Evolutionary conservation across 148 eudicot genomes (phyloP).

Genomic region (Diospyros kaki): DNA sequence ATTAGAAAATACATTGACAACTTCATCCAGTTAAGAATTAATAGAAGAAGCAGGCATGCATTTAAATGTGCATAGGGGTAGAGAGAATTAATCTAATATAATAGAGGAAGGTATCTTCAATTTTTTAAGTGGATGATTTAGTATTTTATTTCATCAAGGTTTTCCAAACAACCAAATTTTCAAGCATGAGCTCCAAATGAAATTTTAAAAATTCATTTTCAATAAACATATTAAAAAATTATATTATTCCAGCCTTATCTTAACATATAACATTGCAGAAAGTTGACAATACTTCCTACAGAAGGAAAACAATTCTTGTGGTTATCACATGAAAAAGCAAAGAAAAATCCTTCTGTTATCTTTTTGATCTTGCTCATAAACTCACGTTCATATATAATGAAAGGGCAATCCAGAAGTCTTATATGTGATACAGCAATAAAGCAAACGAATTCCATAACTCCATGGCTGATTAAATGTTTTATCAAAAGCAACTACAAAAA

Average conservation of each 20-base stretch:
- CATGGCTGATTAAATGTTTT: not conserved
- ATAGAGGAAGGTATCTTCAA: too few relatives aligned
- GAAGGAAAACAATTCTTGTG: not conserved
- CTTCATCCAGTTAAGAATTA: not conserved
- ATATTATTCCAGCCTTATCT: not conserved
- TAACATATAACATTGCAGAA: not conserved
- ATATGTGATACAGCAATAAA: not conserved
- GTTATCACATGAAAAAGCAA: not conserved
- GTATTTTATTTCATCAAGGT: not conserved
- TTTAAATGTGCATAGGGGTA: not conserved
- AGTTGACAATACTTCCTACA: not conserved
- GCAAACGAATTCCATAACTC: not conserved
- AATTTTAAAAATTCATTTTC: constrained; percentile 4
- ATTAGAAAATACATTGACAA: not conserved
- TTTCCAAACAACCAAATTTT: not conserved
- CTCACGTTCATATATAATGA: not conserved
- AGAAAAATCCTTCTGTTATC: not conserved
- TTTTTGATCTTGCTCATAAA: not conserved
- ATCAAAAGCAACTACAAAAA: not conserved
- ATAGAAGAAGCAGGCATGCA: not conserved
- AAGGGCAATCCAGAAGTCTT: not conserved
- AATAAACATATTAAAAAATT: not conserved
- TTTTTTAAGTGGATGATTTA: not conserved
- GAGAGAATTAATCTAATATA: not conserved
- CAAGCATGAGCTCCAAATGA: not conserved